Evolutionary conservation across 2,329 filamentous ascomycete genomes (phyloP).

Genomic region (Elsinoe ampelina): DNA sequence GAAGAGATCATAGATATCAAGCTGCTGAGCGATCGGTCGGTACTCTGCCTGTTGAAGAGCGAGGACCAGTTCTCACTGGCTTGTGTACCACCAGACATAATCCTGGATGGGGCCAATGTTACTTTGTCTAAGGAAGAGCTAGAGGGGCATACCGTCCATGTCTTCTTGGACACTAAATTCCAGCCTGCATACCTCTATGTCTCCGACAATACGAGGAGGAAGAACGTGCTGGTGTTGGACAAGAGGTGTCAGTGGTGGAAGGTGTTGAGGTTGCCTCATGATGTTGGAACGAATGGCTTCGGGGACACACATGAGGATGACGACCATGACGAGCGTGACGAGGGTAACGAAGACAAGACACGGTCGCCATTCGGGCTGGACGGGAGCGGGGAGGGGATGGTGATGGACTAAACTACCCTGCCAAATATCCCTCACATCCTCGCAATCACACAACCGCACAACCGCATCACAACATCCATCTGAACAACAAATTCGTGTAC

Average conservation of each 20-base stretch:
- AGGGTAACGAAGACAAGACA: not conserved
- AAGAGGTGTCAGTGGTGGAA: constrained; percentile 6
- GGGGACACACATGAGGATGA: too few relatives aligned
- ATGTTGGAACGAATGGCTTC: not conserved
- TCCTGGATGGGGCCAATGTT: not conserved
- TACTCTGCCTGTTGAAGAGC: not conserved
- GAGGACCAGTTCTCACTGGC: not conserved
- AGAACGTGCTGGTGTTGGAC: not conserved
- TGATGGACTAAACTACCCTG: not conserved
- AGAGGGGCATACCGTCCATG: not conserved
- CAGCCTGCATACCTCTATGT: not conserved
- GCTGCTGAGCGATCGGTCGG: not conserved
- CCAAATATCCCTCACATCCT: too few relatives aligned
- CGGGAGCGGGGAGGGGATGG: not conserved
- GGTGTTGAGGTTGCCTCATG: not conserved
- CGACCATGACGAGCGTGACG: not conserved
- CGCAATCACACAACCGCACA: too few relatives aligned
- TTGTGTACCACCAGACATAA: not conserved
- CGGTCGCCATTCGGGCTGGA: not conserved
- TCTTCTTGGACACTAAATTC: not conserved
- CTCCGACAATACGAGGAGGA: not conserved
- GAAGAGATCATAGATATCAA: not conserved
- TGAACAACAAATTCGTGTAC: not conserved
- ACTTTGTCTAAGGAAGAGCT: not conserved
- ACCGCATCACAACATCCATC: too few relatives aligned